These are phyloP conservation scores for Rhodotorula sp. DNA, from an alignment of 1,284 basidiomycete species.

Conservation along the genomic window DNA sequence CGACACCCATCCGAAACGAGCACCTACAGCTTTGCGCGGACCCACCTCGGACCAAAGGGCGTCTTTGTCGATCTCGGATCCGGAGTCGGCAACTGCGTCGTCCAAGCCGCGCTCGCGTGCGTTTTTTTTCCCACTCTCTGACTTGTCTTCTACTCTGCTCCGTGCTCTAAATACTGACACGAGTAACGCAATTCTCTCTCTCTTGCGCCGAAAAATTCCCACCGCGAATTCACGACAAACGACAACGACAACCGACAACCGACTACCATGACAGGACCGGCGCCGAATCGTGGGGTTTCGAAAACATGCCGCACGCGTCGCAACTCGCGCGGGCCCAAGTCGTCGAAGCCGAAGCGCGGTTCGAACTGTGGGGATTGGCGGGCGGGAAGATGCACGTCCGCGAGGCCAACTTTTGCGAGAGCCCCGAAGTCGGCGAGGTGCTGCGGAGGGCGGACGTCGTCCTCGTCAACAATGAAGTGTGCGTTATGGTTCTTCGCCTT, in stretches of 20 bases:
- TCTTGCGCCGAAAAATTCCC: no score
- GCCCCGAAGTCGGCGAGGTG: conserved; percentile 46
- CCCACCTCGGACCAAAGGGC: conserved; percentile 47
- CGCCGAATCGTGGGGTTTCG: conserved; percentile 55
- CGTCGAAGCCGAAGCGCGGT: conserved; percentile 53
- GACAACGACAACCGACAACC: neutral
- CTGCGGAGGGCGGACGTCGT: conserved; percentile 55
- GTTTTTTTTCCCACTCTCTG: conserved; percentile 2
- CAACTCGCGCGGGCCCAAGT: conserved; percentile 55
- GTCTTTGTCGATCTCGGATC: conserved; percentile 58
- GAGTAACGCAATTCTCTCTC: no score
- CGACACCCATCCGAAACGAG: neutral
- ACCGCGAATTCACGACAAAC: no score
- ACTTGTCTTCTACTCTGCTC: no score
- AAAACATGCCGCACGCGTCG: conserved; percentile 56
- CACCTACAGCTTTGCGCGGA: conserved; percentile 44
- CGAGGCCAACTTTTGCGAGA: conserved; percentile 56
- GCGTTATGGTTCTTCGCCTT: neutral
- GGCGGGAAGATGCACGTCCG: conserved; percentile 53
- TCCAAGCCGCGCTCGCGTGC: conserved; percentile 56
- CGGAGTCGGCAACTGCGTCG: conserved; percentile 59
- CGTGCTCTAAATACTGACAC: no score
- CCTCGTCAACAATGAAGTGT: conserved; percentile 59
- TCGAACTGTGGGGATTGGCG: conserved; percentile 56
- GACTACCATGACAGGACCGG: conserved; percentile 46